phyloP scores from a whole-genome alignment of 495 filamentous ascomycete species.

The Aspergillus heteromorphus region DNA sequence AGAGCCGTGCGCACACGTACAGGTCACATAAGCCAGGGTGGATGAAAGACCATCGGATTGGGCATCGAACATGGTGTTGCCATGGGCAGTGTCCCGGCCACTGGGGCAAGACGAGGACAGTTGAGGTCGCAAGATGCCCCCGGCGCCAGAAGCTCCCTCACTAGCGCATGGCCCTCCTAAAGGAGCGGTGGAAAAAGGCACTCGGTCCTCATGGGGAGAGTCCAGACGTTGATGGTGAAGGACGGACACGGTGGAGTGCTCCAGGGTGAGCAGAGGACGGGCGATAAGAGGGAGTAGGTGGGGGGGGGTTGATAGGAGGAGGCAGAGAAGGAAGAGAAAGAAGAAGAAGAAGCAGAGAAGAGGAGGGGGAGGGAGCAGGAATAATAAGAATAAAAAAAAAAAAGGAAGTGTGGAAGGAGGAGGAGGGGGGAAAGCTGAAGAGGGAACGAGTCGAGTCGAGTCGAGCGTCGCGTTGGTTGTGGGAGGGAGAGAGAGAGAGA shows the following conservation, averaged over 20 bases:
- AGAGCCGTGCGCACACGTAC: constrained; percentile 22
- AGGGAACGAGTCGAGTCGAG: not conserved
- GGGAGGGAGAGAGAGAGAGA: not conserved
- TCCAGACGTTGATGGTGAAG: constrained; percentile 3
- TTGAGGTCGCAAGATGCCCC: constrained; percentile 25
- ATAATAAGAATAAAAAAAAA: not conserved
- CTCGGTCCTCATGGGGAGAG: constrained; percentile 13
- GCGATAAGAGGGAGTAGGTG: not conserved
- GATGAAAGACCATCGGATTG: constrained; percentile 30
- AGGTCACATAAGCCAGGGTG: constrained; percentile 30
- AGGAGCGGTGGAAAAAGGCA: constrained; percentile 6
- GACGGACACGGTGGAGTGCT: constrained; percentile 17
- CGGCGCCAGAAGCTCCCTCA: constrained; percentile 13
- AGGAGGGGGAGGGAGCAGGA: not conserved
- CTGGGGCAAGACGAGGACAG: constrained; percentile 14
- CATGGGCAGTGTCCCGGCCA: constrained; percentile 22
- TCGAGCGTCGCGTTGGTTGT: not conserved
- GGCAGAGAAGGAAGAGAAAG: not conserved
- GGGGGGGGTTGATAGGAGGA: not conserved
- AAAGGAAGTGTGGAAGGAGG: too few species aligned
- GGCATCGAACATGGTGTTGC: constrained; percentile 38
- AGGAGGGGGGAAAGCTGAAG: not conserved
- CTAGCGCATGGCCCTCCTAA: constrained; percentile 27
- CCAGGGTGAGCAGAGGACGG: constrained; percentile 14
- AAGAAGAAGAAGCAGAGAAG: not conserved